Percentiles rank a stretch among this genome's conserved stretches.
Conservation (phyloP, 495 filamentous ascomycete species). For the Alectoria sarmentosa region DNA sequence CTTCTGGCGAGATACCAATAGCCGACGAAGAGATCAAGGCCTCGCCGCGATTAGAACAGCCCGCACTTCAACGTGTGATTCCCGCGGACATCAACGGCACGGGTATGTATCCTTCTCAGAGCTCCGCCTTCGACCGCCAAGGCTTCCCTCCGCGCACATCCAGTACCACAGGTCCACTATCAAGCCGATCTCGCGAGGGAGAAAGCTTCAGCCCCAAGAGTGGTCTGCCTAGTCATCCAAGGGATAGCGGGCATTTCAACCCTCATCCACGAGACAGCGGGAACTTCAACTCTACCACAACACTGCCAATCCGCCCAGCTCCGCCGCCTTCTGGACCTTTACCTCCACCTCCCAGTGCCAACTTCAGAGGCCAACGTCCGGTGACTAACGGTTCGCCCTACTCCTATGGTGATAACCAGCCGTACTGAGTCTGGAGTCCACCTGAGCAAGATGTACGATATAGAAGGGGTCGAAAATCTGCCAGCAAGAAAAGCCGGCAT, state of each 20-base stretch:
- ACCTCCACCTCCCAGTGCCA: conserved; percentile 31
- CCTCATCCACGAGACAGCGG: conserved; percentile 34
- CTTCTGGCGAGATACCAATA: conserved; percentile 61
- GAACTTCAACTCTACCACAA: conserved; percentile 31
- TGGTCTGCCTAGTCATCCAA: conserved; percentile 32
- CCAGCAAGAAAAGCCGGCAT: neutral
- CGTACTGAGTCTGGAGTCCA: conserved; percentile 5
- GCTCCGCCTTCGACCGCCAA: conserved; percentile 22
- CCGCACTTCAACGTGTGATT: conserved; percentile 9
- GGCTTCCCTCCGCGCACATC: conserved; percentile 30
- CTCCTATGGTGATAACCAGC: conserved; percentile 13
- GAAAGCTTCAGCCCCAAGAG: conserved; percentile 14
- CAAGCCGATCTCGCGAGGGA: conserved; percentile 37
- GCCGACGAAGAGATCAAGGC: conserved; percentile 42
- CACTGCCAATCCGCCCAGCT: conserved; percentile 39
- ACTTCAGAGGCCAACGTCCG: conserved; percentile 13
- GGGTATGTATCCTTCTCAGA: conserved; percentile 21
- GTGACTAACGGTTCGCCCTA: conserved; percentile 15
- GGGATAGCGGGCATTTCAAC: conserved; percentile 36
- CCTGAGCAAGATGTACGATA: neutral
- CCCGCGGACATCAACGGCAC: conserved; percentile 23
- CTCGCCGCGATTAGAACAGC: conserved; percentile 13
- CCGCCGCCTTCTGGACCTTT: conserved; percentile 39
- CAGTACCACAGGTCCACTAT: conserved; percentile 29
- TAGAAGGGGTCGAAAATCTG: neutral